Conservation (phyloP, 768 basidiomycete genomes). For the Leccinellum rugosiceps region DNA sequence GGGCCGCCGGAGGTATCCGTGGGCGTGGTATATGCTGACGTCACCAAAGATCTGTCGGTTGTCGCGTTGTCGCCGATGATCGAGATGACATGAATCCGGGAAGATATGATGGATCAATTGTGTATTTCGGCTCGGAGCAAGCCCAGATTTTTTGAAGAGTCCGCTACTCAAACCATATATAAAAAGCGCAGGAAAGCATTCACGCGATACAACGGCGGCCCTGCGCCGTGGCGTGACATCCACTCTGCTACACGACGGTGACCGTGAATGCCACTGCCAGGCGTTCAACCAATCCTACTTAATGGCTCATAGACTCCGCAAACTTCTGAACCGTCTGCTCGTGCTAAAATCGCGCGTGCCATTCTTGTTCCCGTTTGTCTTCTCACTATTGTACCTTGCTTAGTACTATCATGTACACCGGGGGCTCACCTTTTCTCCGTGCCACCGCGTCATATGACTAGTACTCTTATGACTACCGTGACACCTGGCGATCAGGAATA, state of each 20-base stretch:
- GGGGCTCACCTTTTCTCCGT: too few species aligned
- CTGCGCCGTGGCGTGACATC: too few species aligned
- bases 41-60: neutral
- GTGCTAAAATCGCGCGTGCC: neutral
- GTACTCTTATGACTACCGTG: too few species aligned
- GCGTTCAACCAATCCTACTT: neutral
- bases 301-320: neutral
- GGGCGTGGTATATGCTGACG: neutral
- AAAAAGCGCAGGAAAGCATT: neutral
- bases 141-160: too few species aligned
- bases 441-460: too few species aligned
- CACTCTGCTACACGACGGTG: too few species aligned
- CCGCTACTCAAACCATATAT: neutral
- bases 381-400: neutral
- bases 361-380: neutral
- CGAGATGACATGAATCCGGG: neutral
- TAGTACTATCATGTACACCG: neutral
- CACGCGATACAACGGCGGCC: neutral
- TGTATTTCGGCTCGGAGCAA: neutral
- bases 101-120: neutral
- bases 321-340: neutral
- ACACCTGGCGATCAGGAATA: too few species aligned
- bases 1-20: slow-evolving; percentile 3
- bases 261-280: neutral
- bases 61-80: too few species aligned